Base-by-base conservation (phyloP, 2,329 filamentous ascomycete genomes). In the Fusarium annulatum region DNA sequence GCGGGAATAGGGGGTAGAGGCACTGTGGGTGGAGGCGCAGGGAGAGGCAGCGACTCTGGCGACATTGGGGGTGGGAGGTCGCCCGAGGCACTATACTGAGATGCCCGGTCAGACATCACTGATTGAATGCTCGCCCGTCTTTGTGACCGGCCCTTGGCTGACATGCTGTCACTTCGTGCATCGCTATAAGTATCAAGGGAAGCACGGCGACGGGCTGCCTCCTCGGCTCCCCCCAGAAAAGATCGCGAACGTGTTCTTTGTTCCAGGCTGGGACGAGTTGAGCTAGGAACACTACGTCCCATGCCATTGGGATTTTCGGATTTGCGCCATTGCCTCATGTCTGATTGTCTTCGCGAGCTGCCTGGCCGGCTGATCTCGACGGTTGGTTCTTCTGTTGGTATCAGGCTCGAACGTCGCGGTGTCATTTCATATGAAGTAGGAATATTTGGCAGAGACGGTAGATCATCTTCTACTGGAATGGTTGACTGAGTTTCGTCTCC, bases 1-100 rank as follows among this genome's bases (percentile, higher is more conserved):
- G 67, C 63, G 28, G 81, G 81, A 26, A 82, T 75, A 2, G 80
- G 79, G 8, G 80, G 81, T 19, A 82, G 75, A 26, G 81, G 79
- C 10, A 67, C 72, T 5, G 71, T 77, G 9, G 80, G 81, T 18
- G 79, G 81, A 16, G 80, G 80, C 18, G 79, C 72, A 61, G 72
- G 69, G 28, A 72, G 55, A 26, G 80, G 75, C n/a, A 77, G 57
- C 39, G 69, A 68, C 61, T 80, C 67, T 1, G 76, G 67, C 10
- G 66, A 64, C 62, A 77, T 61, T 7, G 78, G 78, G n/a, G 63
- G 56, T 33, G 77, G 78, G 10, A 79, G 67, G 36, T 80, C 78
- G 7, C 65, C 36, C 14, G 74, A 75, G 28, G 69, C 67, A 45
- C 72, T 77, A 28, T 77, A 74, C 16, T 75, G 69, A 6, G 67